Evolutionary conservation across 2,329 filamentous ascomycete species (phyloP).

Genomic region (Cercospora sp.): DNA sequence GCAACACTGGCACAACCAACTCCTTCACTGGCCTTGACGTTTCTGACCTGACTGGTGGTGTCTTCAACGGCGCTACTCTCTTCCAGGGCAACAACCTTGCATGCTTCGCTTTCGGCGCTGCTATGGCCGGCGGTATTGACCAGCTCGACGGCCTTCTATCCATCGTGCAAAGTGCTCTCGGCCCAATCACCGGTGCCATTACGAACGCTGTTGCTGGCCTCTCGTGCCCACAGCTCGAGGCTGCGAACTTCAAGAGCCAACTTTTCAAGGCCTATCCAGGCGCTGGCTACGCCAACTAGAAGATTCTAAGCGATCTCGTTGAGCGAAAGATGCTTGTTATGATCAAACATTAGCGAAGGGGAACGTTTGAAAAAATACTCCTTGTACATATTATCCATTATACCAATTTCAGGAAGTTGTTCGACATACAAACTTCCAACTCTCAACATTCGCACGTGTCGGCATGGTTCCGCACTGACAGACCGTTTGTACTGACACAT

Average conservation of each 20-base stretch:
- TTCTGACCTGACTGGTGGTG: constrained; percentile 41
- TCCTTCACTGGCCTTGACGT: constrained; percentile 41
- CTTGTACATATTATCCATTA: not conserved
- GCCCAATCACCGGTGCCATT: constrained; percentile 17
- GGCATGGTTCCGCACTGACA: not conserved
- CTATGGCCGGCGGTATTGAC: constrained; percentile 19
- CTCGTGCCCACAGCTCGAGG: not conserved
- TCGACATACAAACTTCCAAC: not conserved
- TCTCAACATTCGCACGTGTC: not conserved
- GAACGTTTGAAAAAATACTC: not conserved
- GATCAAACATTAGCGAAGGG: not conserved
- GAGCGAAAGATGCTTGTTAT: not conserved
- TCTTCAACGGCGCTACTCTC: constrained; percentile 40
- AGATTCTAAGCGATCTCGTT: constrained; percentile 14
- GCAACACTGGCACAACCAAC: constrained; percentile 41
- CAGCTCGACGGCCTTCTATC: constrained; percentile 12
- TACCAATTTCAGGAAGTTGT: not conserved
- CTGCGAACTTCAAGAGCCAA: constrained; percentile 6
- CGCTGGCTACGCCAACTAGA: constrained; percentile 11
- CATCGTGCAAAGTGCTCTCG: constrained; percentile 1
- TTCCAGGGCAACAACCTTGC: constrained; percentile 25
- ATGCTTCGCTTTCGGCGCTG: constrained; percentile 23
- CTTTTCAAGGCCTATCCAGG: constrained; percentile 8
- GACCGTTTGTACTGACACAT: not conserved
- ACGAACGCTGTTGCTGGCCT: not conserved